These are phyloP conservation scores for Phytophthora vignae DNA, from an alignment of 352 stramenopile genomes.

Conservation along the genomic window DNA sequence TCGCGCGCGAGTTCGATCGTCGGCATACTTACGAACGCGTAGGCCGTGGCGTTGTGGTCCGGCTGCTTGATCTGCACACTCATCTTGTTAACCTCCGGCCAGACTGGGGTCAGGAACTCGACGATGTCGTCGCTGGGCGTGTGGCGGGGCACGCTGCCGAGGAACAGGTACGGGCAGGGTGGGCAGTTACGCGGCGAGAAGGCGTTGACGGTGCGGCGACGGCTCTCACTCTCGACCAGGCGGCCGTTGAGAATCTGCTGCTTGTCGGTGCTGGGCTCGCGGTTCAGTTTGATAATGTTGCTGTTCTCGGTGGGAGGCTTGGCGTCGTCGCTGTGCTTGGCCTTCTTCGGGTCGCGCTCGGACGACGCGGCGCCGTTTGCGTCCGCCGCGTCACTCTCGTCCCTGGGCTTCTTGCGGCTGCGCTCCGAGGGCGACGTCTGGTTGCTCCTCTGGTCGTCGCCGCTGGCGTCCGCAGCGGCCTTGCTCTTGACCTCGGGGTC, in stretches of 20 bases:
- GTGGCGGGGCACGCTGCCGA: conserved; percentile 68
- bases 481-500: conserved; percentile 13
- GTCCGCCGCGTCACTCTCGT: conserved; percentile 25
- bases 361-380: background rate
- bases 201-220: conserved; percentile 29
- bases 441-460: conserved; percentile 3
- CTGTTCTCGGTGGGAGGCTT: conserved; percentile 12
- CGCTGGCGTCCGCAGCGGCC: background rate
- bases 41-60: conserved; percentile 44
- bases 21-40: conserved; percentile 75
- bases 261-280: conserved; percentile 22
- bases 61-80: conserved; percentile 73
- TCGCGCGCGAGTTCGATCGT: conserved; percentile 59
- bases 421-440: conserved; percentile 25
- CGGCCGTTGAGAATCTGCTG: conserved; percentile 18
- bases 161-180: conserved; percentile 73
- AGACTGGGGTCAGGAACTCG: conserved; percentile 58
- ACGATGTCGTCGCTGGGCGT: conserved; percentile 52
- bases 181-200: conserved; percentile 54
- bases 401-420: conserved; percentile 33
- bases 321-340: conserved; percentile 31
- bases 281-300: conserved; percentile 38
- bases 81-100: conserved; percentile 50
- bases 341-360: conserved; percentile 42
- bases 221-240: conserved; percentile 29